Evolutionary conservation across 1,284 basidiomycete genomes (phyloP).

Genomic region (Cryptococcus deneoformans): DNA sequence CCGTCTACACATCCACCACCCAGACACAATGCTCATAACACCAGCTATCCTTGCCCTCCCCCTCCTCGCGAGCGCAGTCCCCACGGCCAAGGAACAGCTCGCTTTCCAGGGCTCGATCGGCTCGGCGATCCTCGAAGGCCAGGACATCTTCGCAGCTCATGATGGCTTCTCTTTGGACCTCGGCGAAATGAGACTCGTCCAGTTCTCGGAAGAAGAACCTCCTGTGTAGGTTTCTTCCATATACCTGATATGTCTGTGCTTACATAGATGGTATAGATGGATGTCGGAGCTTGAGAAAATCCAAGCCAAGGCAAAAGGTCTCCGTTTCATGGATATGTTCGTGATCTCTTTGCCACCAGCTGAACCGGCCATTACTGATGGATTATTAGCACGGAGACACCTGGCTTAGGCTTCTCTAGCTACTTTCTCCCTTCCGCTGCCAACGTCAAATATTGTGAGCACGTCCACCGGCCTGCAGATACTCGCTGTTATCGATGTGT

Average conservation of each 20-base stretch:
- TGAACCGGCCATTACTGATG: neutral
- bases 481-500: neutral
- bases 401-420: slow-evolving; percentile 49
- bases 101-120: slow-evolving; percentile 7
- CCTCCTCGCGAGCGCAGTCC: slow-evolving; percentile 33
- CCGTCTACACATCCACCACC: neutral
- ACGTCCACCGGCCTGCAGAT: neutral
- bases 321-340: slow-evolving; percentile 81
- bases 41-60: slow-evolving; percentile 31
- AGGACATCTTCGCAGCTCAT: neutral
- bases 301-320: slow-evolving; percentile 61
- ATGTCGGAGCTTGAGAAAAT: slow-evolving; percentile 87
- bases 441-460: slow-evolving; percentile 40
- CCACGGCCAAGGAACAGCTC: slow-evolving; percentile 23
- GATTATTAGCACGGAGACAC: slow-evolving; percentile 66
- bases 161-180: slow-evolving; percentile 57
- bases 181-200: slow-evolving; percentile 66
- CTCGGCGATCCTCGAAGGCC: neutral
- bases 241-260: neutral
- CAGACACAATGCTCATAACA: slow-evolving; percentile 33
- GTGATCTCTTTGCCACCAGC: slow-evolving; percentile 13
- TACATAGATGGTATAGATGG: slow-evolving; percentile 52
- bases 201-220: slow-evolving; percentile 61
- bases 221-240: slow-evolving; percentile 49
- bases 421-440: slow-evolving; percentile 39